Conservation (phyloP, 108 stramenopile genomes). For the Pseudonitzschia multiseries region DNA sequence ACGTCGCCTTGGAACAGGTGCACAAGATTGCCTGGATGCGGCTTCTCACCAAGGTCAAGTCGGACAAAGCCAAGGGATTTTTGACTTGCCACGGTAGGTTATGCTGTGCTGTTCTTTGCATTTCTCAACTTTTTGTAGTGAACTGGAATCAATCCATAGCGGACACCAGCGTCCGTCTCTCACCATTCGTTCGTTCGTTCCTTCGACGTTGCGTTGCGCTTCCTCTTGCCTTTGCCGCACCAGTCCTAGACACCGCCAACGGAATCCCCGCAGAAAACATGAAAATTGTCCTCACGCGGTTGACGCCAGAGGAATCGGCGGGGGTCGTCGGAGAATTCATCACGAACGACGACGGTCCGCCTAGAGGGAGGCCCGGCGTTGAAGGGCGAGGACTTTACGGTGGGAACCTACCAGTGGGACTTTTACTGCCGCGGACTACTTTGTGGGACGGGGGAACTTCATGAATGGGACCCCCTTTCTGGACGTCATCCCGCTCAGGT, state of each 20-base stretch:
- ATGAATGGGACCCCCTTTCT: conserved; percentile 80
- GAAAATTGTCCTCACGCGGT: conserved; percentile 64
- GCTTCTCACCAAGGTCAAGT: conserved; percentile 59
- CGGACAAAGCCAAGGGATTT: conserved; percentile 62
- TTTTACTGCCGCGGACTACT: conserved; percentile 89
- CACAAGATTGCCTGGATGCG: conserved; percentile 95
- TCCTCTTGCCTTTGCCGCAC: too few species aligned
- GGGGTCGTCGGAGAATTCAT: conserved; percentile 61
- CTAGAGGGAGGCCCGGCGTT: conserved; percentile 74
- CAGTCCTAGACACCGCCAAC: conserved; percentile 83
- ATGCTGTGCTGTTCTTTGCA: too few species aligned
- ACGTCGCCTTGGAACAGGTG: conserved; percentile 69
- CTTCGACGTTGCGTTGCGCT: too few species aligned
- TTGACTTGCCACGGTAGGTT: conserved; percentile 76
- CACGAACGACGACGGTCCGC: conserved; percentile 85
- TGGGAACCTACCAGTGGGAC: conserved; percentile 80
- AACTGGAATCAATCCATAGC: too few species aligned
- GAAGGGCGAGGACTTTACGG: conserved; percentile 58
- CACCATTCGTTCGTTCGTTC: too few species aligned
- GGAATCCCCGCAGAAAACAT: conserved; percentile 81
- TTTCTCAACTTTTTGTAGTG: too few species aligned
- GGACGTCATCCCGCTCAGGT: conserved; percentile 76
- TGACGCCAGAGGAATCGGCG: conserved; percentile 42
- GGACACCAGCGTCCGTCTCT: too few species aligned
- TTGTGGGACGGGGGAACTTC: conserved; percentile 60